These are phyloP conservation scores for Fagus crenata DNA, from an alignment of 306 rosid species.

Conservation along the genomic window DNA sequence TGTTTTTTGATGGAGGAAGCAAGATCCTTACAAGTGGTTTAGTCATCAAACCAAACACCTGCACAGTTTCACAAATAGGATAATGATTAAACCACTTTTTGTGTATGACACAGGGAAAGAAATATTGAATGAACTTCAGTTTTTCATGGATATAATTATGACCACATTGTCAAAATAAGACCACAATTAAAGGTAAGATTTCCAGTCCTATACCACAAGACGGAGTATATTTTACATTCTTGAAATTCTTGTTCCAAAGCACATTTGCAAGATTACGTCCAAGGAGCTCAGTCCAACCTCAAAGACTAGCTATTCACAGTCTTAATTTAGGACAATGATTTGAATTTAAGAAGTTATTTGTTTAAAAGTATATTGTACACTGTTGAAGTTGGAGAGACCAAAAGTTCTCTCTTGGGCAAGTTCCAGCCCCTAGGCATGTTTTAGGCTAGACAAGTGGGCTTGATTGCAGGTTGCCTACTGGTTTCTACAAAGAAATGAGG, in stretches of 20 bases:
- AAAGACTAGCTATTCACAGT: not conserved
- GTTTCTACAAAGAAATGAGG: not conserved
- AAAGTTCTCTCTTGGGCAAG: not conserved
- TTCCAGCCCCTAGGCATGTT: not conserved
- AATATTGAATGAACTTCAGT: not conserved
- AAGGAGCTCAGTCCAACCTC: not conserved
- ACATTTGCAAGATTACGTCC: not conserved
- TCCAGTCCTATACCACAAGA: not conserved
- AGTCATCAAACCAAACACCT: constrained; percentile 92
- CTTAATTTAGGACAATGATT: no score
- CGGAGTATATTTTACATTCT: no score
- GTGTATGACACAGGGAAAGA: not conserved
- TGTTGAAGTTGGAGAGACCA: no score
- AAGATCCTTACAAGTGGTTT: constrained; percentile 83
- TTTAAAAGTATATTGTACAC: no score
- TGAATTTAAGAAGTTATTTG: no score
- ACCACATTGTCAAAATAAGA: not conserved
- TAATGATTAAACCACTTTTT: not conserved
- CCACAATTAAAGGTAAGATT: not conserved
- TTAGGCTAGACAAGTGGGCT: not conserved
- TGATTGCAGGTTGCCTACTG: not conserved
- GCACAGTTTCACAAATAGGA: constrained; percentile 36
- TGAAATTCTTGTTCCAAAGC: not conserved
- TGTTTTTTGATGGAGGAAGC: constrained; percentile 66
- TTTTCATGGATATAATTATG: not conserved